These are phyloP conservation scores for Picochlorum sp. DNA, from an alignment of 139 green algal genomes.

Conservation along the genomic window DNA sequence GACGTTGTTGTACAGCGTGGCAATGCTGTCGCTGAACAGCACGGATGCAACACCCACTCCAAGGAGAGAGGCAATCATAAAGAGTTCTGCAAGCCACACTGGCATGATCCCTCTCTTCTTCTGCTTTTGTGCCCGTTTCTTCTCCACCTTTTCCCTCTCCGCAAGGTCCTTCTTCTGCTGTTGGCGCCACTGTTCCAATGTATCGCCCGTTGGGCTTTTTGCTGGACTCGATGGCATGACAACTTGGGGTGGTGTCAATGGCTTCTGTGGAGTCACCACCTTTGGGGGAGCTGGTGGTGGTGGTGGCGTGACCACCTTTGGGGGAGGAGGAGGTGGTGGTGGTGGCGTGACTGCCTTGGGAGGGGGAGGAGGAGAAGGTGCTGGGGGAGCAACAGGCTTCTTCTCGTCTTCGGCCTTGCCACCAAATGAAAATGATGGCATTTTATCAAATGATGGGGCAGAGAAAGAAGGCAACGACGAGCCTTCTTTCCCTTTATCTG, in stretches of 20 bases:
- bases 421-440: too few relatives aligned
- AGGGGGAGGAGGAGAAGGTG: too few relatives aligned
- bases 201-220: not conserved
- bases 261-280: too few relatives aligned
- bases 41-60: constrained; percentile 6
- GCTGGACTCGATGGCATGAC: not conserved
- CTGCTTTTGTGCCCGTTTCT: not conserved
- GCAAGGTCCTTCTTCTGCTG: not conserved
- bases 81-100: constrained; percentile 4
- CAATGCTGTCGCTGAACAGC: not conserved
- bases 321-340: too few relatives aligned
- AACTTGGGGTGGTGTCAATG: not conserved
- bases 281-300: too few relatives aligned
- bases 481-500: not conserved
- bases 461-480: too few relatives aligned
- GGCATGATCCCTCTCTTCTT: constrained; percentile 1
- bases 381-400: too few relatives aligned
- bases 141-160: not conserved
- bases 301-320: too few relatives aligned
- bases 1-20: not conserved
- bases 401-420: too few relatives aligned
- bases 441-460: too few relatives aligned
- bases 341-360: too few relatives aligned
- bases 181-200: not conserved
- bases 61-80: not conserved